Evolutionary conservation across 2,329 filamentous ascomycete species (phyloP).

Genomic region (Phialemonium atrogriseum): DNA sequence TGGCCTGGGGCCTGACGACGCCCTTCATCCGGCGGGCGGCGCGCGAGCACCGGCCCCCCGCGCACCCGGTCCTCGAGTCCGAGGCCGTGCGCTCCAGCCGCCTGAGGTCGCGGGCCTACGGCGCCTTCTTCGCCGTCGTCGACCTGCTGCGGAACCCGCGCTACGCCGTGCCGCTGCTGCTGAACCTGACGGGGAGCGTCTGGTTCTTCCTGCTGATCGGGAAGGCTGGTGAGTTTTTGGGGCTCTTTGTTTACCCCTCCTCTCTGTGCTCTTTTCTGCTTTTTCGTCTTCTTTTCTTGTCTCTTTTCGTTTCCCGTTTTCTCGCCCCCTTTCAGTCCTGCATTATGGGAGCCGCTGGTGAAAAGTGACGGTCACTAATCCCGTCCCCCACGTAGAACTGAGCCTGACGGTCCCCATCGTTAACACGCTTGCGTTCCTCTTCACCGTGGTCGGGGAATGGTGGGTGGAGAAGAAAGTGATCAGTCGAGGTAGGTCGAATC

Average conservation of each 20-base stretch:
- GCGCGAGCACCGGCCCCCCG: constrained; percentile 58
- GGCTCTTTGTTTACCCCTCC: too few species aligned
- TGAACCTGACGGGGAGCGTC: constrained; percentile 87
- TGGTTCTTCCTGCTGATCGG: constrained; percentile 97
- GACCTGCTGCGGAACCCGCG: constrained; percentile 74
- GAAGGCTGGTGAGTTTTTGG: constrained; percentile 64
- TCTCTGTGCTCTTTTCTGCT: too few species aligned
- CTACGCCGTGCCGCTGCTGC: constrained; percentile 75
- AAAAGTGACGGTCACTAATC: too few species aligned
- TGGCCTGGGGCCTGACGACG: constrained; percentile 90
- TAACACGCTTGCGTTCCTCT: constrained; percentile 91
- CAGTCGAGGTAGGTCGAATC: constrained; percentile 56
- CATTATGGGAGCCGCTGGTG: not conserved
- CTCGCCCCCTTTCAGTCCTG: constrained; percentile 6
- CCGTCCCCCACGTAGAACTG: too few species aligned
- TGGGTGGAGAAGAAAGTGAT: constrained; percentile 90
- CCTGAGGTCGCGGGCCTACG: constrained; percentile 53
- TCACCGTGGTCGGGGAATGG: constrained; percentile 92
- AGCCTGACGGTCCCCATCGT: constrained; percentile 92
- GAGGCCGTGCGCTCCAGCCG: constrained; percentile 46
- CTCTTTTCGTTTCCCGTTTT: too few species aligned
- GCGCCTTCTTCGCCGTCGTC: constrained; percentile 63
- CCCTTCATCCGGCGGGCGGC: constrained; percentile 87
- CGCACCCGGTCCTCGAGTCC: constrained; percentile 45
- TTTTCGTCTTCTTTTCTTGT: too few species aligned